A percentile compares a stretch with the other conserved stretches of the same genome.
phyloP scores from a whole-genome alignment of 1,284 basidiomycete species.

The Ceratobasidium sp. region DNA sequence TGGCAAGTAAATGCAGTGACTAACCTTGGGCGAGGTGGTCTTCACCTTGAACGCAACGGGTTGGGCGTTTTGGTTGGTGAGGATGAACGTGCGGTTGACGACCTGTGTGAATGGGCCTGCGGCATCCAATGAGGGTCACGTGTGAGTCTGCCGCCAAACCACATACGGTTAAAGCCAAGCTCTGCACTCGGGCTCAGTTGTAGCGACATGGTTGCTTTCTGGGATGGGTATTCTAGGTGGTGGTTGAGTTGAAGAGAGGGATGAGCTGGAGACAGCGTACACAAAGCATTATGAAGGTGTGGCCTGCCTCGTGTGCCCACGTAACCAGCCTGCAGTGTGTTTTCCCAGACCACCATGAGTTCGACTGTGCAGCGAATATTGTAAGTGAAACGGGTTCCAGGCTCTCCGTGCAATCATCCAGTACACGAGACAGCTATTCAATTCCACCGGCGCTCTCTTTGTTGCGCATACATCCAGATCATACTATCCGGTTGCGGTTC shows the following conservation, averaged over 20 bases:
- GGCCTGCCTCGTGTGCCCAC: slow-evolving; percentile 19
- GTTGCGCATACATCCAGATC: no score
- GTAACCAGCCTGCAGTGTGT: neutral
- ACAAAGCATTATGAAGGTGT: slow-evolving; percentile 31
- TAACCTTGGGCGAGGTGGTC: slow-evolving; percentile 97
- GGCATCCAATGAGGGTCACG: slow-evolving; percentile 20
- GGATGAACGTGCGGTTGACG: slow-evolving; percentile 86
- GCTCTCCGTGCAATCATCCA: no score
- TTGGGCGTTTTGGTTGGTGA: slow-evolving; percentile 88
- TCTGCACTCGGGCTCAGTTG: slow-evolving; percentile 60
- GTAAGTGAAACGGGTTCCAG: neutral
- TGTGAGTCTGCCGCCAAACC: no score
- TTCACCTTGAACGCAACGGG: slow-evolving; percentile 99
- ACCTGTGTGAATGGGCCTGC: slow-evolving; percentile 92
- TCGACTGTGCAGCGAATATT: neutral
- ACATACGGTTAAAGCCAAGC: slow-evolving; percentile 64
- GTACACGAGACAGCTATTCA: no score
- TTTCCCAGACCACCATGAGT: no score
- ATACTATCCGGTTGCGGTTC: no score
- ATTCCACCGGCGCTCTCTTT: no score
- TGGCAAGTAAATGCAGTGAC: neutral
- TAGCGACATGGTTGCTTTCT: slow-evolving; percentile 56
- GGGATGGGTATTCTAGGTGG: slow-evolving; percentile 3
- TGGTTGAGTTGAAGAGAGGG: neutral
- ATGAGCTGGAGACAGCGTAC: slow-evolving; percentile 10